Conservation (phyloP, 768 basidiomycete genomes). For the Rhizopogon rudus region DNA sequence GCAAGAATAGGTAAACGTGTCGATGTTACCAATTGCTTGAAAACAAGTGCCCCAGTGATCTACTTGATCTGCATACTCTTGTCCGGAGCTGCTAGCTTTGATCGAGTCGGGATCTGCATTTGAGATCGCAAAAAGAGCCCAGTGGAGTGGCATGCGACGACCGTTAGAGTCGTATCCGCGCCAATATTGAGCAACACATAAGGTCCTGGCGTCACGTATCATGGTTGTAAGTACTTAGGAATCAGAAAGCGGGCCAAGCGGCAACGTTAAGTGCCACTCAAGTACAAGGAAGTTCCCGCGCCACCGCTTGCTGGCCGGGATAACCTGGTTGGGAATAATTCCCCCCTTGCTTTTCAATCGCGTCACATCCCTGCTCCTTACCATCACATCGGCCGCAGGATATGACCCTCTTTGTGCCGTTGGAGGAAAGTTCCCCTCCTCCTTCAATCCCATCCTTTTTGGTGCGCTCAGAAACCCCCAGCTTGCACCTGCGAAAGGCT, state of each 20-base stretch:
- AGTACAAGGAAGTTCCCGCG: conserved; percentile 19
- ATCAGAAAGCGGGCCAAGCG: conserved; percentile 6
- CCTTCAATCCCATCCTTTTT: conserved; percentile 57
- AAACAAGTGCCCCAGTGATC: conserved; percentile 28
- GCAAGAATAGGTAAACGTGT: conserved; percentile 22
- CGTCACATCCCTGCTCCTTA: conserved; percentile 12
- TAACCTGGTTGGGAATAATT: conserved; percentile 12
- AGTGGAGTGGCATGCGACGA: conserved; percentile 22
- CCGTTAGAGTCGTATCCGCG: conserved; percentile 18
- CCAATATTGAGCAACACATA: conserved; percentile 27
- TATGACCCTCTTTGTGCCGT: conserved; percentile 66
- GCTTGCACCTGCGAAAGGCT: conserved; percentile 45
- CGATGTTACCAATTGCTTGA: conserved; percentile 24
- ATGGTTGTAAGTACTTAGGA: conserved; percentile 6
- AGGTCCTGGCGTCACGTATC: conserved; percentile 11
- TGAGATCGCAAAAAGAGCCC: conserved; percentile 24
- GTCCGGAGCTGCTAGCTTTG: conserved; percentile 14
- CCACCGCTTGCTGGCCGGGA: conserved; percentile 16
- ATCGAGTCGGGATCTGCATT: conserved; percentile 20
- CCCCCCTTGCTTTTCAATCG: conserved; percentile 18
- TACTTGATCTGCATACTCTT: conserved; percentile 15
- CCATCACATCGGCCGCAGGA: conserved; percentile 22
- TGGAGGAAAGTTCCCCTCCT: conserved; percentile 41
- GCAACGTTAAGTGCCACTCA: not conserved
- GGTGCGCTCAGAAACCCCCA: conserved; percentile 38